Conservation (phyloP, 192 early-diverging fungal species). For the Podila verticillata region DNA sequence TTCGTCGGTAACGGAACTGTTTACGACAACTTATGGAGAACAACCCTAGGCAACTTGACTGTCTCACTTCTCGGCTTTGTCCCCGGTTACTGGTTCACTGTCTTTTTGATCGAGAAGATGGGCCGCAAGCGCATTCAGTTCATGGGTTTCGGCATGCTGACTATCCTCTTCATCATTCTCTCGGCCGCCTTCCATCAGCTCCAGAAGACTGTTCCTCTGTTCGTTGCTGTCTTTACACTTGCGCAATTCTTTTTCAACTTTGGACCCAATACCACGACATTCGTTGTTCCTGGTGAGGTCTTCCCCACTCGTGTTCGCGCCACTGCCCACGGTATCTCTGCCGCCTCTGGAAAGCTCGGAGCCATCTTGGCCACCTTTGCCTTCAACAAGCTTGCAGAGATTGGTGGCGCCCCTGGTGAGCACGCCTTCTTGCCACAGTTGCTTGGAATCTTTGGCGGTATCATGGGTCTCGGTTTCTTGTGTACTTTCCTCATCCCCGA, state of each 20-base stretch:
- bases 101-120: constrained; percentile 81
- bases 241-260: constrained; percentile 68
- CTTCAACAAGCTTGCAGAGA: constrained; percentile 41
- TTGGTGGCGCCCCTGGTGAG: constrained; percentile 32
- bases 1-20: constrained; percentile 51
- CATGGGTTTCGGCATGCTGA: constrained; percentile 75
- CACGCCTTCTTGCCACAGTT: constrained; percentile 33
- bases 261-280: constrained; percentile 77
- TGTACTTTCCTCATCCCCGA: constrained; percentile 70
- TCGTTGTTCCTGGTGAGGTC: constrained; percentile 72
- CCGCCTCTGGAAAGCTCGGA: constrained; percentile 73
- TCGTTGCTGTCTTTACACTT: constrained; percentile 55
- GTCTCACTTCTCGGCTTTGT: constrained; percentile 83
- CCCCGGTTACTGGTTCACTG: constrained; percentile 94
- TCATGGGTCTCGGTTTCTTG: constrained; percentile 57
- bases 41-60: constrained; percentile 86
- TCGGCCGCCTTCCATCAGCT: constrained; percentile 25
- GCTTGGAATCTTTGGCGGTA: constrained; percentile 54
- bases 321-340: constrained; percentile 76
- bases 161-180: constrained; percentile 72
- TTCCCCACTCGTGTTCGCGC: constrained; percentile 66
- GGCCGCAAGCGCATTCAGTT: constrained; percentile 92
- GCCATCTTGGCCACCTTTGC: constrained; percentile 65
- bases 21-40: constrained; percentile 60
- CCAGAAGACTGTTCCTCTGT: constrained; percentile 53